These are phyloP conservation scores for Syzygium oleosum DNA, from an alignment of 345 rosid genomes.

Conservation along the genomic window DNA sequence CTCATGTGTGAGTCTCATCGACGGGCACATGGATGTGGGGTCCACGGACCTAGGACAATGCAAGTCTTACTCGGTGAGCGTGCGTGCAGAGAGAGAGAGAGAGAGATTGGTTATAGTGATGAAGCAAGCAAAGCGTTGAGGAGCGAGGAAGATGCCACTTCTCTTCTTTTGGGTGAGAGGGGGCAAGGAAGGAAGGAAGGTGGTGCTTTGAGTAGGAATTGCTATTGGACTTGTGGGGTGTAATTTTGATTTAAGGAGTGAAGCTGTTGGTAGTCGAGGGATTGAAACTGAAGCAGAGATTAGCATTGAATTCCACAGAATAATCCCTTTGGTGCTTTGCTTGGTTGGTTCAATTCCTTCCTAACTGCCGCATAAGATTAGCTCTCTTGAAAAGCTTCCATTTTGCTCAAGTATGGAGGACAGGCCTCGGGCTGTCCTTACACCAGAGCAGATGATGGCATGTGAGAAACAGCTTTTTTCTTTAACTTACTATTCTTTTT, in stretches of 20 bases:
- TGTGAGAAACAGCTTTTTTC: not conserved
- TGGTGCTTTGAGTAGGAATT: not conserved
- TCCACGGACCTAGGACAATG: not conserved
- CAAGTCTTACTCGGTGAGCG: not conserved
- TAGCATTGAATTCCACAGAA: not conserved
- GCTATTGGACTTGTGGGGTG: not conserved
- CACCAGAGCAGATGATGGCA: not conserved
- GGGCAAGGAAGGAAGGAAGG: not conserved
- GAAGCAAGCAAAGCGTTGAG: not conserved
- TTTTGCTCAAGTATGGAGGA: not conserved
- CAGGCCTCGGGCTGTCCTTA: not conserved
- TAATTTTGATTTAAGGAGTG: not conserved
- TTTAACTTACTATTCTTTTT: not conserved
- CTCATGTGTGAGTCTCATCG: no score
- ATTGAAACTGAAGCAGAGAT: not conserved
- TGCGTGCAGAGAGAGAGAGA: not conserved
- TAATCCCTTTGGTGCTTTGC: not conserved
- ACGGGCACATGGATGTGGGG: no score
- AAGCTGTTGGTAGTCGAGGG: not conserved
- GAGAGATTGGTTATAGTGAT: not conserved
- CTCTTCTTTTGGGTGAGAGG: not conserved
- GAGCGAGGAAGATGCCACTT: not conserved
- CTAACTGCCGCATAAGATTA: not conserved
- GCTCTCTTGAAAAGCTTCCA: not conserved
- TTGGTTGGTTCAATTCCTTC: not conserved